A percentile compares a stretch with the other conserved stretches of the same genome.
Evolutionary conservation across 768 basidiomycete genomes (phyloP).

Genomic region (Strobilomyces echinocephalus): DNA sequence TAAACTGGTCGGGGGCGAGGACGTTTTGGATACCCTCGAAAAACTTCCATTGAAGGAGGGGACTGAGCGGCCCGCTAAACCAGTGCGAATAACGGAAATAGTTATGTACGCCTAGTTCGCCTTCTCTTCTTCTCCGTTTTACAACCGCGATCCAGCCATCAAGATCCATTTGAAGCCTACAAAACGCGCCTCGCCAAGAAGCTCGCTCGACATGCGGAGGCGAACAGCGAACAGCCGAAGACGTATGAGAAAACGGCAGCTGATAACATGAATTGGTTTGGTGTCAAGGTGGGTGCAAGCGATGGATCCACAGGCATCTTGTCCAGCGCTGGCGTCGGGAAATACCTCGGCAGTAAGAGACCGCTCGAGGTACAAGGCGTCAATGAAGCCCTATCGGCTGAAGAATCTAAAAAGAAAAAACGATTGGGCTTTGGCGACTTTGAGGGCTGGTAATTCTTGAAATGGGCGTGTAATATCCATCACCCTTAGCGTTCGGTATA

Average conservation of each 20-base stretch:
- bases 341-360: conserved; percentile 64
- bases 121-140: background rate
- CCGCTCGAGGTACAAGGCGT: conserved; percentile 30
- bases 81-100: conserved; percentile 80
- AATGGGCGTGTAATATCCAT: background rate
- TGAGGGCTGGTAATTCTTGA: conserved; percentile 59
- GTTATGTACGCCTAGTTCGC: conserved; percentile 58
- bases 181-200: conserved; percentile 78
- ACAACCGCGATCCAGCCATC: conserved; percentile 49
- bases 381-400: conserved; percentile 17
- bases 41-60: conserved; percentile 75
- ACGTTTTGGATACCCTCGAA: conserved; percentile 82
- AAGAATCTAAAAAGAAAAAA: conserved; percentile 73
- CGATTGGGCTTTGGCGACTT: conserved; percentile 90
- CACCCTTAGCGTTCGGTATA: background rate
- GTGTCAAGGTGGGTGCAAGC: conserved; percentile 66
- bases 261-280: conserved; percentile 84
- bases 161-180: conserved; percentile 95
- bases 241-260: conserved; percentile 49
- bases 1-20: conserved; percentile 93
- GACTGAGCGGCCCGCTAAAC: conserved; percentile 82
- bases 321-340: conserved; percentile 57
- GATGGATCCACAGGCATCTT: conserved; percentile 32
- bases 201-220: conserved; percentile 43
- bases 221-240: conserved; percentile 27